Evolutionary conservation across 495 filamentous ascomycete genomes (phyloP), one percentile per base, ranked within the genome.

Genomic region (Neurospora sp.): DNA sequence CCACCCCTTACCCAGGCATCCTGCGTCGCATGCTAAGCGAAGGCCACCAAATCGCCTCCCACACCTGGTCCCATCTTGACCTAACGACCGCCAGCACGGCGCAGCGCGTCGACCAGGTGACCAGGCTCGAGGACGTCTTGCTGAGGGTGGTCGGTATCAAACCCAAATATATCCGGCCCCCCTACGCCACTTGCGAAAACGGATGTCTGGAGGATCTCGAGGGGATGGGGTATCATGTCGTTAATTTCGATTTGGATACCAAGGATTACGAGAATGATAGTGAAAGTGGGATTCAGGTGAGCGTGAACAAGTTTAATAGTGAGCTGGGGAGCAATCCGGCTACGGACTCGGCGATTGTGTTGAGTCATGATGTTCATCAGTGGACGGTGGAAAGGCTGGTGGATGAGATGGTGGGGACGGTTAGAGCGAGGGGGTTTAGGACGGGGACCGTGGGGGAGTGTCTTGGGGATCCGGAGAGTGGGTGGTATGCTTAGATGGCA

Each of bases 381-480:
- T 68, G 80, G 59, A 85, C 84, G 1, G 80, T 82, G 9, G 40
- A 71, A 14, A 71, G 70, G 10, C 72, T 85, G 45, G 76, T 78
- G 7, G 71, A 41, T 0, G 77, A 73, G 72, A 81, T 84, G 78
- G 80, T 85, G 48, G 65, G 73, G 1, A 70, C 70, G 44, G 76
- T 77, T 9, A 42, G 68, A 37, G 22, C 72, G 4, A 42, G 68
- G 31, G 83, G 83, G 1, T 81, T 79, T 73, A 71, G 65, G 45
- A 76, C 80, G 38, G 88, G 89, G 31, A 87, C 87, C 37, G 83
- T 90, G 68, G 90, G 89, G 0, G 87, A 90, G 74, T 91, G 89
- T 76, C 75, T 91, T 61, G 84, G 82, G 1, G 88, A 91, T 73
- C 83, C 89, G 0, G 74, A 78, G 12, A 82, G 81, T 20, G 86